Evolutionary conservation across 1,139 yeast species (phyloP).

Genomic region (Meyerozyma guilliermondii): DNA sequence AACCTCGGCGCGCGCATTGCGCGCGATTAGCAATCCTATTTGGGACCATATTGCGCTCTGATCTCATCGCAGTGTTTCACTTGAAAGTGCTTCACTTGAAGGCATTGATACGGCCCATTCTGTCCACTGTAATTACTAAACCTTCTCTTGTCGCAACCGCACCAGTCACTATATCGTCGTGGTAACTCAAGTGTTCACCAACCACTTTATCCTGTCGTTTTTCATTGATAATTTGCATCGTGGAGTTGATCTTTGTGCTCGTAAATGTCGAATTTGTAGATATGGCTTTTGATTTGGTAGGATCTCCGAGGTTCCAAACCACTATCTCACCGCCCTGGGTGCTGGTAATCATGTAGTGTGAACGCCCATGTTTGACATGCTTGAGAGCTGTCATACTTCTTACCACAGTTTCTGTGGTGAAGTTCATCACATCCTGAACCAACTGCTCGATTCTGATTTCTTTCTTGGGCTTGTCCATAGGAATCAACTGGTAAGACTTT

Average conservation of each 20-base stretch:
- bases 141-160: neutral
- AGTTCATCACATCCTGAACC: conserved; percentile 7
- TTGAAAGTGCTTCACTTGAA: neutral
- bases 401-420: conserved; percentile 5
- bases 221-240: conserved; percentile 2
- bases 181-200: neutral
- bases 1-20: no score
- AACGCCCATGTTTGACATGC: conserved; percentile 2
- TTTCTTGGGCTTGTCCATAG: conserved; percentile 3
- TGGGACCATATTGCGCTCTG: no score
- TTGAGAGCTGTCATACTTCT: conserved; percentile 13
- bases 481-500: conserved; percentile 26
- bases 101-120: neutral
- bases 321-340: conserved; percentile 24
- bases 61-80: neutral
- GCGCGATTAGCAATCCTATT: no score
- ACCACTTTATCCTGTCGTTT: neutral
- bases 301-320: conserved; percentile 27
- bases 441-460: conserved; percentile 8
- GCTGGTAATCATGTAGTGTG: conserved; percentile 21
- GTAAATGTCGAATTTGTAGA: neutral
- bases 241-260: neutral
- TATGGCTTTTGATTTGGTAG: conserved; percentile 18
- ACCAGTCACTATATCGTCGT: neutral
- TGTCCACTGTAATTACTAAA: neutral